Evolutionary conservation across 192 early-diverging fungal genomes (phyloP), one percentile per base, ranked within the genome.

Genomic region (Geranomyces michiganensis): DNA sequence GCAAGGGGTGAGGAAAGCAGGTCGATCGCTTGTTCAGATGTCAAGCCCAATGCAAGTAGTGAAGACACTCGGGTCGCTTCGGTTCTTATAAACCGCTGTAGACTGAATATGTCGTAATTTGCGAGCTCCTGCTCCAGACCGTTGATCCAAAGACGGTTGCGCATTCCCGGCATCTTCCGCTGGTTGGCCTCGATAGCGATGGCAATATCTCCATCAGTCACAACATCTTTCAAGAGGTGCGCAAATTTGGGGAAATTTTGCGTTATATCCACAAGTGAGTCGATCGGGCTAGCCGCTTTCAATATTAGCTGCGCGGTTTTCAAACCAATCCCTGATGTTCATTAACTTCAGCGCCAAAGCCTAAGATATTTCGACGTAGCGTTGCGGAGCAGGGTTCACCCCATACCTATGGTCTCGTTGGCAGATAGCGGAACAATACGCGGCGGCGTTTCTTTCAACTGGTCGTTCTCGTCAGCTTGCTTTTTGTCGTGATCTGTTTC

Each of bases 221-320:
- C 56, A 21, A 82, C 61, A 0, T 88, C 81, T 7, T 65, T 71
- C 22, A 97, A 76, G 30, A 86, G 73, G 68, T 95, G 91, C 6
- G 94, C 91, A 69, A 93, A 91, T 67, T 93, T 94, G 2, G 95
- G 97, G 71, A 96, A 91, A 74, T 96, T 87, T 72, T 94, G 93
- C 6, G 89, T 76, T 4, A 96, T 68, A 45, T 85, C 83, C 30
- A 80, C 79, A 21, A 99, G 77, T 6, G 90, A 78, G 0, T 72
- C 66, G 6, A 98, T 73, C 19, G 91, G 88, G 56, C 89, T 75
- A 5, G 82, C 56, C 0, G 90, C 79, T 30, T 76, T 44, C n/a
- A 90, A 47, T 32, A 96, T 80, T 73, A 90, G 88, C 60, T 92
- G 89, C 14, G 90, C 72, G 1, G 93, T 85, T 66, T 92, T 86